Evolutionary conservation across 2,329 filamentous ascomycete genomes (phyloP).

Genomic region (Venturia pyrina): DNA sequence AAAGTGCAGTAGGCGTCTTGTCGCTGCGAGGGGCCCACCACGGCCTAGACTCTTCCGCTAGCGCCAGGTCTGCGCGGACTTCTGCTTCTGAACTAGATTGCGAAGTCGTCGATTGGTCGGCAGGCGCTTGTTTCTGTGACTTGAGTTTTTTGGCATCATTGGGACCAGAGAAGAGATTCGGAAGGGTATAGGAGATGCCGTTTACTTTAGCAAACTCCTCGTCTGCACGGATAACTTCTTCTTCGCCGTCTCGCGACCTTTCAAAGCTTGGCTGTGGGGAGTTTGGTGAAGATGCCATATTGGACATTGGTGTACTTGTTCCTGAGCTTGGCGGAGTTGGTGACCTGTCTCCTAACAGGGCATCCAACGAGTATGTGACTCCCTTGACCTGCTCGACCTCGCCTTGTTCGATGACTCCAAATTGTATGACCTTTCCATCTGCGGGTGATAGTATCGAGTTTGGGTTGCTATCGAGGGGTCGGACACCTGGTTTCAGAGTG

Average conservation of each 20-base stretch:
- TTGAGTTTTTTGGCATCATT: constrained; percentile 32
- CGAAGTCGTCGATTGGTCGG: constrained; percentile 62
- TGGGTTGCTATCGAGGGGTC: constrained; percentile 72
- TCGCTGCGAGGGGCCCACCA: constrained; percentile 37
- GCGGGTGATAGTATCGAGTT: constrained; percentile 78
- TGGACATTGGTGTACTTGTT: constrained; percentile 33
- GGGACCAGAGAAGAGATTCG: constrained; percentile 71
- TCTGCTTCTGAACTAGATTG: constrained; percentile 67
- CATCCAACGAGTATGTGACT: constrained; percentile 94
- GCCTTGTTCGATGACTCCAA: constrained; percentile 81
- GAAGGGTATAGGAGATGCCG: constrained; percentile 89
- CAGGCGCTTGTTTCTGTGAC: constrained; percentile 4
- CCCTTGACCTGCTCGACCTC: constrained; percentile 98
- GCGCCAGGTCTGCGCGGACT: constrained; percentile 73
- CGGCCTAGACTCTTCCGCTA: constrained; percentile 48
- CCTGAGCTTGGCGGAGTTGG: constrained; percentile 45
- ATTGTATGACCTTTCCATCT: constrained; percentile 85
- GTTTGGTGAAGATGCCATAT: constrained; percentile 26
- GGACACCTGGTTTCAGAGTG: constrained; percentile 75
- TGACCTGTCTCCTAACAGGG: constrained; percentile 58
- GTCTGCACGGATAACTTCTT: constrained; percentile 63
- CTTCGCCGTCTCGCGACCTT: constrained; percentile 33
- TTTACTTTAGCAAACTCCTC: constrained; percentile 93
- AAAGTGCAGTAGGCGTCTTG: constrained; percentile 55
- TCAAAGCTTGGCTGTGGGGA: constrained; percentile 25